Percentiles rank a stretch among this genome's conserved stretches.
phyloP scores from a whole-genome alignment of 139 green algal species.

The Eudorina sp. region DNA sequence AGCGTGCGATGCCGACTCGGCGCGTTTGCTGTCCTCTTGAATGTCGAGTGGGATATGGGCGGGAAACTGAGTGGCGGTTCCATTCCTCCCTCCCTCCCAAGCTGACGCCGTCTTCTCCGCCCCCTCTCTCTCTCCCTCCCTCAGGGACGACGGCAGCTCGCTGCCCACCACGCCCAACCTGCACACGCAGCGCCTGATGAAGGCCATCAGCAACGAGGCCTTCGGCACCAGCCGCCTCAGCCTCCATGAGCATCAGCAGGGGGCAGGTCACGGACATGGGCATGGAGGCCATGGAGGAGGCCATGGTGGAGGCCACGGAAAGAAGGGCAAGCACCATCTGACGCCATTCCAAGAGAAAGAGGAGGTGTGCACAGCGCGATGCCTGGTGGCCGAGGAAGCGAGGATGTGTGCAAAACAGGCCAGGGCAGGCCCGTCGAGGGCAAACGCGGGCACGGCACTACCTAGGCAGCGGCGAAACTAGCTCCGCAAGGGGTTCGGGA shows the following conservation, averaged over 20 bases:
- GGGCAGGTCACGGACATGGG: neutral
- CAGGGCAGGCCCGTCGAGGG: neutral
- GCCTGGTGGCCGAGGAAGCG: too few species aligned
- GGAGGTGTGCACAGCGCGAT: neutral
- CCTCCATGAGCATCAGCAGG: neutral
- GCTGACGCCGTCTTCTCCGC: too few species aligned
- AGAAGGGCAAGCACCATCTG: neutral
- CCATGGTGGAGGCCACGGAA: neutral
- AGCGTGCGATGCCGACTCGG: too few species aligned
- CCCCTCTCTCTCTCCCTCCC: too few species aligned
- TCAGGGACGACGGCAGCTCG: constrained; percentile 47
- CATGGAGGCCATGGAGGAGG: neutral
- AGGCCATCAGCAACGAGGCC: constrained; percentile 32
- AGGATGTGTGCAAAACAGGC: neutral
- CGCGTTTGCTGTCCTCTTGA: too few species aligned
- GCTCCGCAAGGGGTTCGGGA: neutral
- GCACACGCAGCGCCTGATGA: constrained; percentile 41
- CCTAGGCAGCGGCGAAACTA: neutral
- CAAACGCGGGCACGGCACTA: neutral
- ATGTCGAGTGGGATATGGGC: too few species aligned
- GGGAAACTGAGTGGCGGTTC: too few species aligned
- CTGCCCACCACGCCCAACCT: constrained; percentile 34
- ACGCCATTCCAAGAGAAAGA: constrained; percentile 39
- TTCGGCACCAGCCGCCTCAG: neutral
- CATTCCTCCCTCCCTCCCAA: too few species aligned